Conservation (phyloP, 2,329 filamentous ascomycete species). For the Fusarium haematococcum region DNA sequence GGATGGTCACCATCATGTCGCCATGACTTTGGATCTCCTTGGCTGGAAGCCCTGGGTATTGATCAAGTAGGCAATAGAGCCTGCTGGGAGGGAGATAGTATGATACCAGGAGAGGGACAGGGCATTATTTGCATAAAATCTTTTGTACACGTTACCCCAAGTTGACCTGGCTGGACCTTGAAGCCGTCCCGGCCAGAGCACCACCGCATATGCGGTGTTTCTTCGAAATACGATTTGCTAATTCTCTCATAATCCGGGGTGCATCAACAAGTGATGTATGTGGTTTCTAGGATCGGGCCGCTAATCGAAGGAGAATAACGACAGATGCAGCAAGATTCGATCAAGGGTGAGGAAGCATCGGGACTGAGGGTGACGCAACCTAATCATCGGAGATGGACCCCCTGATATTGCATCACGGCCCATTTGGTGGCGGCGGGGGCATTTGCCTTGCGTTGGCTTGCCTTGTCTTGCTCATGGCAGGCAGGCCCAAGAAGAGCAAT, state of each 20-base stretch:
- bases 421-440: conserved; percentile 27
- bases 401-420: conserved; percentile 5
- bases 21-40: conserved; percentile 35
- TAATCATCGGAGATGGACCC: conserved; percentile 22
- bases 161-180: neutral
- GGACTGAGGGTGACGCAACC: conserved; percentile 14
- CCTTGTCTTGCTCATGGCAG: neutral
- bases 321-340: conserved; percentile 13
- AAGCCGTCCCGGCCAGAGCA: neutral
- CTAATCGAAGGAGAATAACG: conserved; percentile 21
- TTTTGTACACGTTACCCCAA: conserved; percentile 24
- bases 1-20: conserved; percentile 37
- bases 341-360: conserved; percentile 13
- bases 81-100: conserved; percentile 15
- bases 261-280: neutral
- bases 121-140: conserved; percentile 24
- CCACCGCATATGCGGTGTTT: conserved; percentile 11
- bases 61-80: conserved; percentile 15
- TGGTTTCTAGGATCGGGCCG: conserved; percentile 17
- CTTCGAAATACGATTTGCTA: conserved; percentile 5
- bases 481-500: conserved; percentile 3
- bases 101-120: conserved; percentile 16
- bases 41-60: conserved; percentile 15
- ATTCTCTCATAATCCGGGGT: conserved; percentile 9
- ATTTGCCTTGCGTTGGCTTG: conserved; percentile 1